Base-by-base conservation (phyloP, 768 basidiomycete species). In the Russula olivacea region DNA sequence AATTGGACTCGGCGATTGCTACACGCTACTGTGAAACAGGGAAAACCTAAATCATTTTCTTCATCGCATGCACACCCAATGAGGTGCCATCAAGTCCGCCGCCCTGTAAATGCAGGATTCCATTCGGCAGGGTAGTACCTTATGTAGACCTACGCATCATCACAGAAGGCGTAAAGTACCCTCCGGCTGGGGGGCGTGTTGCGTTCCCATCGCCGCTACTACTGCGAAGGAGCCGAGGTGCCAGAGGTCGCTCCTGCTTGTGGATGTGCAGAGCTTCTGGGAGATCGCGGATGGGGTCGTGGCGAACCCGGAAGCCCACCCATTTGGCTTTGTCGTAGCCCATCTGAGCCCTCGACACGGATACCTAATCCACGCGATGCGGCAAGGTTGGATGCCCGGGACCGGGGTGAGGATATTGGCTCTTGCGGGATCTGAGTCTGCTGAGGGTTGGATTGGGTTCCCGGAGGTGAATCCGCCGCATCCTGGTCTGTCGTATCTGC, bases 401-500 rank as follows among this genome's bases (percentile, higher is more conserved):
- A 34, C 54, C 64, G 58, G 43, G 59, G 40, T 23, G 41, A 19
- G 3, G 56, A 28, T 38, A 51, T 41, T 10, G 28, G 25, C 10
- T 55, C 79, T 45, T 78, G 78, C 48, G 75, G 76, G 48, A 79
- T 76, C 1, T 81, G 81, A 59, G 61, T n/a, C 28, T 34, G 55
- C 6, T 50, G 64, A 52, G 54, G 9, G 48, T 56, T 65, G 40
- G 47, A n/a, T 41, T 83, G 50, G 51, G 23, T 43, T 23, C 43
- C 59, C 30, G 23, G 14, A 28, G 30, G 49, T 12, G 60, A 49
- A 28, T 68, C 67, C 15, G 14, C 82, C 28, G 79, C 79, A 21
- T 72, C 74, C 52, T 85, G 83, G 43, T 79, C 88, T 25, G 83
- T 83, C 19, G 83, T 83, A 68, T 91, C 90, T 41, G 86, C 82